phyloP scores from a whole-genome alignment of 306 rosid species.

The Rosa rugosa region DNA sequence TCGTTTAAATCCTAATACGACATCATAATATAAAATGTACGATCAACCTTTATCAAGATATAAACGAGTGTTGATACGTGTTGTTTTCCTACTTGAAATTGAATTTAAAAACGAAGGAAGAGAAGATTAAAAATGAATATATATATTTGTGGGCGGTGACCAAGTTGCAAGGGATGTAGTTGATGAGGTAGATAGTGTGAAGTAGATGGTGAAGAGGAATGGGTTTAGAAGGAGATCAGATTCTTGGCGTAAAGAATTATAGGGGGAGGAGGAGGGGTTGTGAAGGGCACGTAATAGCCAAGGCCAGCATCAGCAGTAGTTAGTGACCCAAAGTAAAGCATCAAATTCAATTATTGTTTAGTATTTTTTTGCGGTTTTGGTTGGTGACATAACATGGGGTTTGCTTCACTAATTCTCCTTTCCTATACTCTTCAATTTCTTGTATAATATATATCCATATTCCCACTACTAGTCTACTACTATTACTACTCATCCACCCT shows the following conservation, averaged over 20 bases:
- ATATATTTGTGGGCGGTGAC: conserved; percentile 27
- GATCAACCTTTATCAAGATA: no score
- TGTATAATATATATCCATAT: no score
- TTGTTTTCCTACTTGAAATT: conserved; percentile 6
- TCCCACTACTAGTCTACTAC: neutral
- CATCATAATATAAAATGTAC: neutral
- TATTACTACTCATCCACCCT: conserved; percentile 15
- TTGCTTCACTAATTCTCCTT: conserved; percentile 20
- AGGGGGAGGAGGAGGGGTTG: conserved; percentile 37
- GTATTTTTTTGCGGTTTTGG: conserved; percentile 9
- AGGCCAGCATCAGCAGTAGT: conserved; percentile 46
- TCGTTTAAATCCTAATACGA: neutral
- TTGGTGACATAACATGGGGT: conserved; percentile 25
- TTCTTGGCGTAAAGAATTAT: conserved; percentile 63
- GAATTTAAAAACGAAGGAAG: neutral
- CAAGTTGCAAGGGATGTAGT: conserved; percentile 32
- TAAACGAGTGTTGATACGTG: neutral
- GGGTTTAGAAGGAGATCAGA: conserved; percentile 32
- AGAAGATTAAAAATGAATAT: neutral
- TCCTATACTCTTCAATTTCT: neutral
- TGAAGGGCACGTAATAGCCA: conserved; percentile 57
- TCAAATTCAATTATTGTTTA: conserved; percentile 22
- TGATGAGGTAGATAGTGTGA: conserved; percentile 28
- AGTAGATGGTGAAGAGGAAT: conserved; percentile 40
- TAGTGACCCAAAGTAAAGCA: conserved; percentile 61